phyloP scores from a whole-genome alignment of 768 basidiomycete species.

The Naganishia antarctica region DNA sequence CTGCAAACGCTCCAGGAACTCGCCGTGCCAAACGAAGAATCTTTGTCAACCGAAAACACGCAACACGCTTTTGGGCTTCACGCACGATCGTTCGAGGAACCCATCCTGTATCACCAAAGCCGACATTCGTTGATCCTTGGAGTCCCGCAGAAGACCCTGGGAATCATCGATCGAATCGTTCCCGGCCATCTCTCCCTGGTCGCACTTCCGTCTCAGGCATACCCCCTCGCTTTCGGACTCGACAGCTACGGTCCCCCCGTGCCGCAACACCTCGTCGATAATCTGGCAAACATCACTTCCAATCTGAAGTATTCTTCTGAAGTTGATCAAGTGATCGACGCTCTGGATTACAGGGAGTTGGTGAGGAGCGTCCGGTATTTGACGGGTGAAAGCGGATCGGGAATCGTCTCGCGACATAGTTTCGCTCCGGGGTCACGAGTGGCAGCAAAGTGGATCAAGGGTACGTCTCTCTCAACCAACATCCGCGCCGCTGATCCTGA shows the following conservation, averaged over 20 bases:
- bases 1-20: not conserved
- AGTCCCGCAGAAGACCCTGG: constrained; percentile 35
- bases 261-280: constrained; percentile 56
- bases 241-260: constrained; percentile 54
- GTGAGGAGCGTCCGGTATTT: constrained; percentile 70
- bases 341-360: constrained; percentile 63
- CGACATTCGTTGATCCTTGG: constrained; percentile 39
- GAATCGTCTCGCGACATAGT: constrained; percentile 73
- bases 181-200: constrained; percentile 23
- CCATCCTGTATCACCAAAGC: constrained; percentile 27
- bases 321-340: constrained; percentile 63
- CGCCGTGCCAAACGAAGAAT: not conserved
- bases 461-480: constrained; percentile 42
- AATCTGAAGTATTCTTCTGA: constrained; percentile 64
- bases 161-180: constrained; percentile 45
- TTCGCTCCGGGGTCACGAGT: constrained; percentile 63
- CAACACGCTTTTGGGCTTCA: not conserved
- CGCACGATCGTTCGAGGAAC: constrained; percentile 25
- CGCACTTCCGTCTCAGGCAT: constrained; percentile 46
- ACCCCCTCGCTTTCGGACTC: constrained; percentile 61
- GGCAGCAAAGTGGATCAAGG: constrained; percentile 72
- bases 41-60: not conserved
- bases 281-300: constrained; percentile 59
- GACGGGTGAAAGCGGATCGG: constrained; percentile 73
- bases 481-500: not conserved